phyloP scores from a whole-genome alignment of 805 yeast genomes.

The Metschnikowia drakensbergensis region DNA sequence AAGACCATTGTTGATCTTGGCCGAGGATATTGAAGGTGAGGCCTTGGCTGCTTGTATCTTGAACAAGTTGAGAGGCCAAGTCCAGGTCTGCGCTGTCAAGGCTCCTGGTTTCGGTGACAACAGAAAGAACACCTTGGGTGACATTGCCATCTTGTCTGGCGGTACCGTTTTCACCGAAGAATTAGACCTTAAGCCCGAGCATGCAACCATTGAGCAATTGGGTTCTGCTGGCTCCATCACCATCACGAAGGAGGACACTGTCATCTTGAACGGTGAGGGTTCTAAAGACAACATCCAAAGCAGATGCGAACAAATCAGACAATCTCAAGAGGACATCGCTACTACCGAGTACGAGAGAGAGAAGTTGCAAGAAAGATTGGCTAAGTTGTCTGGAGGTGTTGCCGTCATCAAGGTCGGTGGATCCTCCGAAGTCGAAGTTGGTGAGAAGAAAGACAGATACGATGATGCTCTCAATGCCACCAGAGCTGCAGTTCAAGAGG shows the following conservation, averaged over 20 bases:
- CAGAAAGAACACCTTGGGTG: conserved; percentile 94
- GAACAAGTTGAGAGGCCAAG: conserved; percentile 97
- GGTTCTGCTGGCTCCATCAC: conserved; percentile 92
- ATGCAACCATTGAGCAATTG: conserved; percentile 82
- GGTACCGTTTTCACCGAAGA: conserved; percentile 93
- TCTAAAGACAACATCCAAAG: conserved; percentile 70
- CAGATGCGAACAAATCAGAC: conserved; percentile 93
- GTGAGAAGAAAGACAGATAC: conserved; percentile 98
- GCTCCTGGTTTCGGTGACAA: conserved; percentile 99
- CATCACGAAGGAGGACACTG: conserved; percentile 93
- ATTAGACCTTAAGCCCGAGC: conserved; percentile 91
- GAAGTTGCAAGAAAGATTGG: conserved; percentile 94
- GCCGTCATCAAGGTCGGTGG: conserved; percentile 98
- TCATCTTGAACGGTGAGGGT: conserved; percentile 90
- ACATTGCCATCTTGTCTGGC: conserved; percentile 90
- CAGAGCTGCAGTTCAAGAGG: conserved; percentile 98
- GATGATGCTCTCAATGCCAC: conserved; percentile 98
- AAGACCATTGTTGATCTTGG: conserved; percentile 88
- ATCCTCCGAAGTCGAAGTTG: conserved; percentile 93
- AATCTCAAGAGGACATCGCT: conserved; percentile 65
- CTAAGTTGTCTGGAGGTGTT: conserved; percentile 96
- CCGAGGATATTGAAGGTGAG: conserved; percentile 97
- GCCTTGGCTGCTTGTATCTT: conserved; percentile 97
- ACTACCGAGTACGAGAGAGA: conserved; percentile 92
- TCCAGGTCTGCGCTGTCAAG: conserved; percentile 94